These are phyloP conservation scores for Haplographium delicatum DNA, from an alignment of 495 filamentous ascomycete genomes.

Conservation along the genomic window DNA sequence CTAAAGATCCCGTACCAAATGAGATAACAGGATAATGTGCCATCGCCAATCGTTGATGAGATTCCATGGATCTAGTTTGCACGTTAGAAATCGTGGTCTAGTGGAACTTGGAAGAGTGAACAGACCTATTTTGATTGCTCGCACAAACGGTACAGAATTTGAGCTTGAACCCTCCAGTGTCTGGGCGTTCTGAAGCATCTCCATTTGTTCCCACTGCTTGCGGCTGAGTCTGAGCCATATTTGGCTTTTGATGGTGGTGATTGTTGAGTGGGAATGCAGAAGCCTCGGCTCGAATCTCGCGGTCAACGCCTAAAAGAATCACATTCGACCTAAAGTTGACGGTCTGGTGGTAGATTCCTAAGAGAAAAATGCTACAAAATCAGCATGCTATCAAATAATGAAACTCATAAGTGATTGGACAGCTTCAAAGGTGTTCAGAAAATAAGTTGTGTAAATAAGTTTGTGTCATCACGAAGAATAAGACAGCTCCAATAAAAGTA, in stretches of 20 bases:
- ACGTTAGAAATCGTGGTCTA: not conserved
- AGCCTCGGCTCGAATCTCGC: too few species aligned
- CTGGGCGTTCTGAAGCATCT: conserved; percentile 33
- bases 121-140: conserved; percentile 89
- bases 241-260: not conserved
- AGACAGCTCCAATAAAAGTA: conserved; percentile 95
- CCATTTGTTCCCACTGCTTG: conserved; percentile 18
- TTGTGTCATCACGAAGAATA: conserved; percentile 57
- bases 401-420: too few species aligned
- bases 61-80: conserved; percentile 80
- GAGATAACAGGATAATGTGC: conserved; percentile 93
- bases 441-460: conserved; percentile 47
- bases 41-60: conserved; percentile 80
- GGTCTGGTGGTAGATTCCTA: too few species aligned
- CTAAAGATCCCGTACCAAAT: conserved; percentile 93
- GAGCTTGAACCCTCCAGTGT: conserved; percentile 61
- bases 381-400: too few species aligned
- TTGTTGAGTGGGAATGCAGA: too few species aligned
- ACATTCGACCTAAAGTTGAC: too few species aligned
- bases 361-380: too few species aligned
- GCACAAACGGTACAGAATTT: conserved; percentile 99
- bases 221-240: conserved; percentile 23
- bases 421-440: conserved; percentile 32
- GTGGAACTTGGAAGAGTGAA: not conserved
- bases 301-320: too few species aligned